phyloP scores from a whole-genome alignment of 169 alveolate species.

The Plasmodium gallinaceum region DNA sequence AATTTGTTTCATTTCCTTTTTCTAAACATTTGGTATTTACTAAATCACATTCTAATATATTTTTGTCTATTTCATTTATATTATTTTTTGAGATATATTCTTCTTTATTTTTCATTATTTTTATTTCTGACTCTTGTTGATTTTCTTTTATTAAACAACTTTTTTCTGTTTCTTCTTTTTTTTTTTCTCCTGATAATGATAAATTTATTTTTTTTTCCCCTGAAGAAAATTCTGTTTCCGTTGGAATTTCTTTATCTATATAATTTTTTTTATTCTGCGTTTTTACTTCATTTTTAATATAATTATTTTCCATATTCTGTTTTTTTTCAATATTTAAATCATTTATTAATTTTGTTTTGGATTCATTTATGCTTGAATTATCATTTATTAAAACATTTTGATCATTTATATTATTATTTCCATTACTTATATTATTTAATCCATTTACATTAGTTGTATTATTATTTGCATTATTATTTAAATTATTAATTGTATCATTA shows the following conservation, averaged over 20 bases:
- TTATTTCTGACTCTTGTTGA: background rate
- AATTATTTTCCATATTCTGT: background rate
- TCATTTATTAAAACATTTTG: background rate
- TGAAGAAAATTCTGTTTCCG: background rate
- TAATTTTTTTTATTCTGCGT: background rate
- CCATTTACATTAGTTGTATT: background rate
- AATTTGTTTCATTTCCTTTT: background rate
- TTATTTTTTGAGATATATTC: slow-evolving; percentile 2
- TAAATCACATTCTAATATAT: background rate
- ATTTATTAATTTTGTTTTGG: background rate
- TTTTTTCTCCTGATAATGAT: background rate
- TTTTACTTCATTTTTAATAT: background rate
- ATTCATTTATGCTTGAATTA: background rate
- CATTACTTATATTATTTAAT: background rate
- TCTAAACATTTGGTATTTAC: background rate
- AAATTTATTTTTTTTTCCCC: background rate
- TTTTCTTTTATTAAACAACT: background rate
- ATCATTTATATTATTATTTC: background rate
- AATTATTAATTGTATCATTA: background rate
- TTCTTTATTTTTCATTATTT: background rate
- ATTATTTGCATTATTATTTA: background rate
- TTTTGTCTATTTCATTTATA: background rate
- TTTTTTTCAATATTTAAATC: background rate
- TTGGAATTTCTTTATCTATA: background rate
- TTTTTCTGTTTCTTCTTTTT: background rate